Conservation (phyloP, 768 basidiomycete genomes). For the Lactifluus volemus region DNA sequence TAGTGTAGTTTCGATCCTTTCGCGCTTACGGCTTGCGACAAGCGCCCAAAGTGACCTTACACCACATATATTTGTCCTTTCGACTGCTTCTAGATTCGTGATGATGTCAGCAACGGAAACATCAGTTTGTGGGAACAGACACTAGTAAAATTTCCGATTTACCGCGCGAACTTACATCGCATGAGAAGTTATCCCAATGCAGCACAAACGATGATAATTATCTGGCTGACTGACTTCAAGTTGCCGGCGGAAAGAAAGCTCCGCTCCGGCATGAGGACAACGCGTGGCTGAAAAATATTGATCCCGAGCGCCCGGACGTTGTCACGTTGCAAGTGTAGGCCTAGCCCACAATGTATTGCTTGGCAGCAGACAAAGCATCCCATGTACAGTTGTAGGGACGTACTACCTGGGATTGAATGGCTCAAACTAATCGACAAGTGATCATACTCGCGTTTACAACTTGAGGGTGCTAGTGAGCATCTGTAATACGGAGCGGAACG, state of each 20-base stretch:
- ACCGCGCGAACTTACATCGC: not conserved
- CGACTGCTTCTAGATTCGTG: not conserved
- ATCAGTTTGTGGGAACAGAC: not conserved
- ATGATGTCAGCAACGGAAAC: not conserved
- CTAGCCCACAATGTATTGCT: not conserved
- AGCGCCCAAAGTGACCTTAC: not conserved
- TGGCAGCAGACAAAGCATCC: not conserved
- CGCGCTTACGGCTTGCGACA: not conserved
- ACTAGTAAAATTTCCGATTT: not conserved
- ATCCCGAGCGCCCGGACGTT: not conserved
- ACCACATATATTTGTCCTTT: not conserved
- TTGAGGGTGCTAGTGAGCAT: not conserved
- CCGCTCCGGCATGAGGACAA: not conserved
- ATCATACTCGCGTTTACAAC: not conserved
- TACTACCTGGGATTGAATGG: not conserved
- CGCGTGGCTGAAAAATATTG: not conserved
- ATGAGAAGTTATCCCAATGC: not conserved
- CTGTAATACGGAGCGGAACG: not conserved
- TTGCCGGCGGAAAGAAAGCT: not conserved
- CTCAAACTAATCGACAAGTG: not conserved
- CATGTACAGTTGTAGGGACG: not conserved
- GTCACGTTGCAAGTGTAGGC: too few relatives aligned
- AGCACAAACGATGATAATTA: not conserved
- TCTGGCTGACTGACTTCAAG: not conserved
- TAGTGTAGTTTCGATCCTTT: not conserved